phyloP scores from a whole-genome alignment of 1,284 basidiomycete genomes.

The Boletus sp. region DNA sequence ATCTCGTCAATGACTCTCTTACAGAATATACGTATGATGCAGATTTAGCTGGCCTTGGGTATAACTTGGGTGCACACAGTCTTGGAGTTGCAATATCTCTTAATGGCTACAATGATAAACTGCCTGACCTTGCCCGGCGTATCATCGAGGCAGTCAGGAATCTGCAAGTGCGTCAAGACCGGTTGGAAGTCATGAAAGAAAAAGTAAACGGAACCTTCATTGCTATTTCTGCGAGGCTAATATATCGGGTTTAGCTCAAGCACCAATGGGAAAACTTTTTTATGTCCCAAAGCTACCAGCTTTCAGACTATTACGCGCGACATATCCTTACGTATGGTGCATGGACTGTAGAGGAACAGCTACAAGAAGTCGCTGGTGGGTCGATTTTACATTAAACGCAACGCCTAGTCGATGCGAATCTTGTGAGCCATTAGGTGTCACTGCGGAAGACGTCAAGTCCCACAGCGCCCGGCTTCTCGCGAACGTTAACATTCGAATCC shows the following conservation, averaged over 20 bases:
- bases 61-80: constrained; percentile 64
- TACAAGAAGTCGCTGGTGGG: constrained; percentile 76
- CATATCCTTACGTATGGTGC: constrained; percentile 69
- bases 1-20: constrained; percentile 85
- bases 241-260: constrained; percentile 46
- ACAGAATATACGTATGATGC: constrained; percentile 94
- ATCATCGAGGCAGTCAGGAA: constrained; percentile 73
- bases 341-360: constrained; percentile 80
- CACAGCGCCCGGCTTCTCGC: constrained; percentile 67
- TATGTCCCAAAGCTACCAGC: constrained; percentile 77
- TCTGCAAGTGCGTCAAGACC: constrained; percentile 65
- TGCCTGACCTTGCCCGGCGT: constrained; percentile 72
- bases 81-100: constrained; percentile 72
- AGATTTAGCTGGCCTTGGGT: constrained; percentile 84
- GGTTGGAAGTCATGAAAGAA: constrained; percentile 85
- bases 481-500: constrained; percentile 68
- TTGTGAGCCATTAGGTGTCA: constrained; percentile 9
- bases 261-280: constrained; percentile 85
- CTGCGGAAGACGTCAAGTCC: constrained; percentile 63
- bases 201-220: constrained; percentile 47
- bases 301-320: constrained; percentile 77
- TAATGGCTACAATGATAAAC: constrained; percentile 93
- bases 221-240: constrained; percentile 9
- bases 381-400: constrained; percentile 10
- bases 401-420: neutral